phyloP scores from a whole-genome alignment of 2,329 filamentous ascomycete species.

The Epichloe sp. region DNA sequence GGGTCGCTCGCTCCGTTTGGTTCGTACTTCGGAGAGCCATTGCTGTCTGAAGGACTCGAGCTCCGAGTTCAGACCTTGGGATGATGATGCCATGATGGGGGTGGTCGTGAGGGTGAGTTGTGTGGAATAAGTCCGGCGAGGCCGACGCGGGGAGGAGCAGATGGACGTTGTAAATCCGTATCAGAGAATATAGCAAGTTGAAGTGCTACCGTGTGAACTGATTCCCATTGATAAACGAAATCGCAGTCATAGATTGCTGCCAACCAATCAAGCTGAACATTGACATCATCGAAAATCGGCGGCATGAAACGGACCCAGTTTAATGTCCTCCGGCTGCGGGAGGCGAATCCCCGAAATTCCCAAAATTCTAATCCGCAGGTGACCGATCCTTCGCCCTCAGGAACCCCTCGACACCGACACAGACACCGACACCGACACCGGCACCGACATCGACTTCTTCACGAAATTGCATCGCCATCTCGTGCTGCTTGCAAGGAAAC shows the following conservation, averaged over 20 bases:
- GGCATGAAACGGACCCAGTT: slow-evolving; percentile 2
- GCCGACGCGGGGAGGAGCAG: background rate
- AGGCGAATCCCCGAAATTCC: slow-evolving; percentile 3
- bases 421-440: background rate
- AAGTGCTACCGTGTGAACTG: background rate
- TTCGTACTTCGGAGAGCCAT: slow-evolving; percentile 73
- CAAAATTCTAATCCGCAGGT: background rate
- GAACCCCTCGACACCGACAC: background rate
- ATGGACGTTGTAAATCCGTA: background rate
- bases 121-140: background rate
- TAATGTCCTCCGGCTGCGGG: slow-evolving; percentile 3
- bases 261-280: slow-evolving; percentile 2
- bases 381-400: no score
- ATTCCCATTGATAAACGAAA: background rate
- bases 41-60: slow-evolving; percentile 73
- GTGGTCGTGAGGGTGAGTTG: background rate
- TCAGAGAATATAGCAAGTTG: no score
- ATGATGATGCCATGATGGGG: slow-evolving; percentile 4
- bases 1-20: slow-evolving; percentile 12
- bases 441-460: background rate
- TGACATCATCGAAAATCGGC: slow-evolving; percentile 7
- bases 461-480: background rate
- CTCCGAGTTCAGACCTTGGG: slow-evolving; percentile 42
- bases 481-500: slow-evolving; percentile 3
- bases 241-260: background rate